These are phyloP conservation scores for Colletotrichum cuscutae DNA, from an alignment of 2,329 filamentous ascomycete species.

Conservation along the genomic window DNA sequence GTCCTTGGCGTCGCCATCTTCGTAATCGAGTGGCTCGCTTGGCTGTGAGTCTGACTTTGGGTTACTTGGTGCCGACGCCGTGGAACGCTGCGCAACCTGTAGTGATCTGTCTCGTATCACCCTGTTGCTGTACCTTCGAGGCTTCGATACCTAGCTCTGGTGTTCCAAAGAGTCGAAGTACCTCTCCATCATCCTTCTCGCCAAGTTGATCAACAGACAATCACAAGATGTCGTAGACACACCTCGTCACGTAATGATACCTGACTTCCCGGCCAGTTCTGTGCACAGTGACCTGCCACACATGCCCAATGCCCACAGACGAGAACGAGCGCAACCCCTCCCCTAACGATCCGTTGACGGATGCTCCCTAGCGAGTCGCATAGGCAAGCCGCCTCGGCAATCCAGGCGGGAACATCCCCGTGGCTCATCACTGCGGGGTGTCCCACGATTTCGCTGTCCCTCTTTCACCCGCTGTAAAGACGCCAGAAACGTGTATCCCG, in stretches of 20 bases:
- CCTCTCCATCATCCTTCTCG: not conserved
- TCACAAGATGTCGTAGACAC: not conserved
- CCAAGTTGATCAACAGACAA: not conserved
- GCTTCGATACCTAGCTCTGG: too few relatives aligned
- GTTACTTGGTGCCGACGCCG: not conserved
- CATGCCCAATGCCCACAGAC: not conserved
- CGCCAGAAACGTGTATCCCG: conserved; percentile 6
- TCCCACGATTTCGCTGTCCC: not conserved
- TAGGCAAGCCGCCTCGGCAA: not conserved
- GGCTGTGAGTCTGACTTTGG: not conserved
- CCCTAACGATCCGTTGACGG: not conserved
- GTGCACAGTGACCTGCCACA: not conserved
- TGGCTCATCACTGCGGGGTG: conserved; percentile 4
- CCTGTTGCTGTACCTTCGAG: too few relatives aligned
- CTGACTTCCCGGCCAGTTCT: not conserved
- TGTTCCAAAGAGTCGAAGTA: not conserved
- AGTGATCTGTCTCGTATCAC: too few relatives aligned
- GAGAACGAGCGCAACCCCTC: not conserved
- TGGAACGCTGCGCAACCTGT: not conserved
- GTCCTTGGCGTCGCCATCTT: conserved; percentile 39
- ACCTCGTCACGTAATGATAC: not conserved
- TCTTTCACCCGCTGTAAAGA: not conserved
- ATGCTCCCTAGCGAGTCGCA: not conserved
- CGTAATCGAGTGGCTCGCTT: not conserved
- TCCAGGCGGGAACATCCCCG: not conserved